These are phyloP conservation scores for Dactylorhiza incarnata DNA, from an alignment of 106 monocot genomes.

Conservation along the genomic window DNA sequence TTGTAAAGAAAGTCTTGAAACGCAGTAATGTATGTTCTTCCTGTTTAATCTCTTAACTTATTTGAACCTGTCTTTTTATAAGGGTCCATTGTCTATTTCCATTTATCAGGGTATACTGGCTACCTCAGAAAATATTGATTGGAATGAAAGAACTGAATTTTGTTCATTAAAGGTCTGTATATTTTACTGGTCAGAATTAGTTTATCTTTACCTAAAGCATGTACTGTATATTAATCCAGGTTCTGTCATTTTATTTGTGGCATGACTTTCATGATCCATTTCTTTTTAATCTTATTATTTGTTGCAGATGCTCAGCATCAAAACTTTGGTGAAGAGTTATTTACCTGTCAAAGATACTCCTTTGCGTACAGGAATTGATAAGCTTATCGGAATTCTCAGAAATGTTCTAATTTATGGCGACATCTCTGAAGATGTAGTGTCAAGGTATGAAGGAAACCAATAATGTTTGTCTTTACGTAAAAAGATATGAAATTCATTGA, in stretches of 20 bases:
- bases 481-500: neutral
- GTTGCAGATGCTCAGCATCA: conserved; percentile 75
- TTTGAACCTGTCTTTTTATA: neutral
- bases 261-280: neutral
- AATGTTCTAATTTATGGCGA: conserved; percentile 76
- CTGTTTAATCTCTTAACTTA: neutral
- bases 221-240: neutral
- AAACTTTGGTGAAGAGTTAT: conserved; percentile 96
- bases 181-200: neutral
- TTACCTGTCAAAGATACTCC: conserved; percentile 81
- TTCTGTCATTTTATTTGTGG: neutral
- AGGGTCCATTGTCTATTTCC: neutral
- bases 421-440: conserved; percentile 52
- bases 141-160: conserved; percentile 64
- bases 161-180: conserved; percentile 72
- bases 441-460: conserved; percentile 45
- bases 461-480: neutral
- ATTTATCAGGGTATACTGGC: neutral
- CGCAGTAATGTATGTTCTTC: conserved; percentile 52
- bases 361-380: conserved; percentile 72
- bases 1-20: conserved; percentile 67
- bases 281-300: neutral
- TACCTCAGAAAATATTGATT: conserved; percentile 29
- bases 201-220: neutral
- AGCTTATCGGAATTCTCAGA: conserved; percentile 58